Base-by-base conservation (phyloP, 2,329 filamentous ascomycete genomes). In the Fusarium sacchari region DNA sequence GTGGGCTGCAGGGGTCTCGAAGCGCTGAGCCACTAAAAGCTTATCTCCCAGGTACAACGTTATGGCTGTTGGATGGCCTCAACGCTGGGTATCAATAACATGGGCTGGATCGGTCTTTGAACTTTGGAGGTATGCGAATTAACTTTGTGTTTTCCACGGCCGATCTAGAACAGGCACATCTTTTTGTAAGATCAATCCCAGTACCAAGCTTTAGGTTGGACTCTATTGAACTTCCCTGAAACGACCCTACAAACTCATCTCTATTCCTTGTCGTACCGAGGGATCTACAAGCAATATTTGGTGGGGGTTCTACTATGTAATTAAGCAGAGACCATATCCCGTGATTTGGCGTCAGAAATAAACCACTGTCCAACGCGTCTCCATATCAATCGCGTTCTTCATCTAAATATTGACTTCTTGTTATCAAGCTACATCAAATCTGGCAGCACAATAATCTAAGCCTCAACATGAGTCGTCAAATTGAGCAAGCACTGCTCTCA, bases 401-500 rank as follows among this genome's bases (percentile, higher is more conserved):
- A 49, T 58, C 37, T 46, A 57, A 56, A 57, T 49, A 60, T 63
- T 46, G 37, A 60, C 39, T 34, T 22, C 9, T 42, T 36, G 49
- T 42, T 34, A 15, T 24, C 18, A 42, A 47, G 26, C 37, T 44
- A 49, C 47, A 56, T 20, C 28, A 43, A 52, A 44, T 20, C 30
- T 39, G 12, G 40, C 40, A 26, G 12, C 47, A 52, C 34, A 36
- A 65, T 39, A 59, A 47, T 5, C 22, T 52, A 60, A 43, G 42
- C 22, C 24, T 53, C 72, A 79, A 39, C 37, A 96, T 96, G 93
- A 94, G 92, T 78, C 89, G 90, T 67, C 89, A 93, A 44, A 86
- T 95, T 26, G 92, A 95, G 77, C 91, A 93, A 78, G 90, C 91
- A 1, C 86, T 97, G 39, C 86, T 89, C n/a, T 92, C 90, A 37